Evolutionary conservation across 306 rosid species (phyloP), one percentile per base, ranked within the genome.

Genomic region (Styphnolobium japonicum): DNA sequence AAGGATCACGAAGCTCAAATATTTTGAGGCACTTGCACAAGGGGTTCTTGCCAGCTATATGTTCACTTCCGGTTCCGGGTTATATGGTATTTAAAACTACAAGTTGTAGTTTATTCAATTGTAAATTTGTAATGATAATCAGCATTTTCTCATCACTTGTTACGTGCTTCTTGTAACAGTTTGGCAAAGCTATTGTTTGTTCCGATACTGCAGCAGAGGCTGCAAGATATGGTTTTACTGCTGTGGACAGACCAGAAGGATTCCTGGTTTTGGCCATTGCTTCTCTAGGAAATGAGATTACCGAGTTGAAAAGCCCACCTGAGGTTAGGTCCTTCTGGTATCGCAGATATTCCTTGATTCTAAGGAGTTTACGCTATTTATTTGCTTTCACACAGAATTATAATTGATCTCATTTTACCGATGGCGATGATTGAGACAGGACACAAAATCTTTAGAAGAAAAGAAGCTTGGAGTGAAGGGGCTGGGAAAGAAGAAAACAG

Each of bases 141-240:
- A 27, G 43, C 46, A 48, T 61, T 37, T 80, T 43, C 68, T 80
- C 62, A 65, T 33, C 14, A 15, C 51, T 25, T 43, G 34, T 67
- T 34, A 15, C 25, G 18, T 73, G 49, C 10, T 23, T 42, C 14
- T 42, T n/a, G 19, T 42, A 29, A 73, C 78, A 91, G 99, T 90
- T 90, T 84, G 99, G 98, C 56, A 82, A 71, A 25, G 96, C 90
- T 1, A 87, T 92, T 3, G 88, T 95, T 36, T 90, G 92, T 58
- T 91, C 93, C 0, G 98, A 92, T 73, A 90, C 97, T 37, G 95
- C 98, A 7, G 94, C 96, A 3, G 91, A 92, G 82, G 94, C 97
- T 6, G 93, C 97, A 33, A 79, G 82, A 57, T 91, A 92, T 61
- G 97, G 98, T 4, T 94, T 83, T 45, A 95, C 98, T 2, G 93